Conservation (phyloP, 2,329 filamentous ascomycete species). For the Xylariaceae sp. region DNA sequence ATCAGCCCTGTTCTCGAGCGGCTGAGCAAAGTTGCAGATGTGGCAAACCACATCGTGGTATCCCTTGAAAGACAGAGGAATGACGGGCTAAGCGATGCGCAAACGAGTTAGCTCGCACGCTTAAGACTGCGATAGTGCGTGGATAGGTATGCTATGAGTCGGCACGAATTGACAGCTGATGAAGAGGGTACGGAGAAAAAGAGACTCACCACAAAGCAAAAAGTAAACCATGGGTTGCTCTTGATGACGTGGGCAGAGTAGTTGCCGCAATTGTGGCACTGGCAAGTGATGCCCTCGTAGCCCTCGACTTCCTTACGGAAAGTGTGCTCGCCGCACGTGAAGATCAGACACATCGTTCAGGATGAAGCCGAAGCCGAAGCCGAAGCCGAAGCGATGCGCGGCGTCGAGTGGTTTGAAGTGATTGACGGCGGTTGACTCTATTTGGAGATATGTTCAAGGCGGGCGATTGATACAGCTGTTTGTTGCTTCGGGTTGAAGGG, state of each 20-base stretch:
- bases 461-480: not conserved
- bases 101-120: slow-evolving; percentile 4
- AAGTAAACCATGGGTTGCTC: slow-evolving; percentile 68
- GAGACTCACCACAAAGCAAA: slow-evolving; percentile 63
- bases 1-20: slow-evolving; percentile 52
- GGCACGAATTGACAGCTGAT: not conserved
- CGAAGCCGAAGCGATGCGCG: slow-evolving; percentile 4
- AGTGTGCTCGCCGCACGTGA: slow-evolving; percentile 56
- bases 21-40: slow-evolving; percentile 72
- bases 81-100: slow-evolving; percentile 48
- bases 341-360: slow-evolving; percentile 54
- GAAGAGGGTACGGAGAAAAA: not conserved
- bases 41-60: slow-evolving; percentile 67
- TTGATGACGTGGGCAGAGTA: slow-evolving; percentile 56
- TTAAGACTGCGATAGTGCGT: not conserved
- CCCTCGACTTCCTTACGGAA: slow-evolving; percentile 55
- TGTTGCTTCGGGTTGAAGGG: no score
- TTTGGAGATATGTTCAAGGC: not conserved
- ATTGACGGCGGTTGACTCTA: not conserved
- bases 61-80: slow-evolving; percentile 63
- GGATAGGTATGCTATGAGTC: not conserved
- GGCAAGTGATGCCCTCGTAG: slow-evolving; percentile 56
- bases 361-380: not conserved
- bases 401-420: not conserved
- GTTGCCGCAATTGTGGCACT: slow-evolving; percentile 64